A percentile compares a stretch with the other conserved stretches of the same genome.
phyloP scores from a whole-genome alignment of 495 filamentous ascomycete species.

The Tuber indicum region DNA sequence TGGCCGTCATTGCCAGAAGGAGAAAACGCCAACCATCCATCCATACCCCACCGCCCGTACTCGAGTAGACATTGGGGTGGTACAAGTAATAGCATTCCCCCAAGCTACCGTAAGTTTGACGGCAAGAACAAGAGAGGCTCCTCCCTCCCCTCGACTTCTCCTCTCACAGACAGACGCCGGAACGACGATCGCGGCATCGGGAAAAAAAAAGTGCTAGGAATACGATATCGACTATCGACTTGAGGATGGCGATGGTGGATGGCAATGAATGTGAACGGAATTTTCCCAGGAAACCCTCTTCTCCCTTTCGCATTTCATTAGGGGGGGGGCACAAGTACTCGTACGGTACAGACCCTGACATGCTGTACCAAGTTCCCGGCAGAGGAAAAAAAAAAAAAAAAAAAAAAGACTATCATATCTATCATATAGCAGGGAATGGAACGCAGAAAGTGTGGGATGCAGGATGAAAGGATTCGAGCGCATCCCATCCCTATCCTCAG shows the following conservation, averaged over 20 bases:
- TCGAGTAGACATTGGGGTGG: not conserved
- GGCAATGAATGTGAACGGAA: not conserved
- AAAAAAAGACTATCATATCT: too few relatives aligned
- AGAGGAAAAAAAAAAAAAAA: not conserved
- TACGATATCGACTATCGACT: not conserved
- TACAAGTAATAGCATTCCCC: not conserved
- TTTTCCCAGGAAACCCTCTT: not conserved
- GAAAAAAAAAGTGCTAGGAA: not conserved
- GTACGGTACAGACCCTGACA: not conserved
- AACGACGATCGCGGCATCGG: not conserved
- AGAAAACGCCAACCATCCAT: not conserved
- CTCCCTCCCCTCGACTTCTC: not conserved
- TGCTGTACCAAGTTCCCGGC: not conserved
- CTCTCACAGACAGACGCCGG: not conserved
- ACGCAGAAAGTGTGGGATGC: not conserved
- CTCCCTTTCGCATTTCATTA: not conserved
- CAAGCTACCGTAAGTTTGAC: not conserved
- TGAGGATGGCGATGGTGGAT: not conserved
- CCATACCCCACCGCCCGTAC: too few relatives aligned
- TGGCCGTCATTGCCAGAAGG: not conserved
- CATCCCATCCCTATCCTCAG: not conserved
- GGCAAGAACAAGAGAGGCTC: not conserved
- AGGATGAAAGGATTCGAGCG: not conserved
- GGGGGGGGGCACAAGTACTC: not conserved
- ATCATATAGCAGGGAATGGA: not conserved